These are phyloP conservation scores for Calonectria ilicicola DNA, from an alignment of 2,329 filamentous ascomycete species.

Conservation along the genomic window DNA sequence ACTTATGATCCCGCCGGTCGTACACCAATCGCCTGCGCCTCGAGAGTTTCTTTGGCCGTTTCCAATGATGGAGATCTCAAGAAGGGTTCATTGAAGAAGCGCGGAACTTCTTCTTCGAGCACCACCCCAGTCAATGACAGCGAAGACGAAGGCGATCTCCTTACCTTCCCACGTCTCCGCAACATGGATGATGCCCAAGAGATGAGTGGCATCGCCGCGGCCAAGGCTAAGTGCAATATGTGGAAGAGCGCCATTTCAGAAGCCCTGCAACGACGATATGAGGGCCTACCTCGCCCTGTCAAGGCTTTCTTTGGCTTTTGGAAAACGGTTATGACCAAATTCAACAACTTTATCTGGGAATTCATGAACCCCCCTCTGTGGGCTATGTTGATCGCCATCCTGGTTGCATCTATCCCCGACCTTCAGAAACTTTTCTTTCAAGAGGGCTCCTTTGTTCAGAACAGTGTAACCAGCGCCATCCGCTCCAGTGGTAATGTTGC, in stretches of 20 bases:
- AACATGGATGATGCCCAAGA: conserved; percentile 55
- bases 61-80: conserved; percentile 61
- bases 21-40: conserved; percentile 65
- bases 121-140: conserved; percentile 44
- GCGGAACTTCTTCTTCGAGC: conserved; percentile 38
- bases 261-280: conserved; percentile 44
- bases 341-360: conserved; percentile 80
- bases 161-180: conserved; percentile 71
- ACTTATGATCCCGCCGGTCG: conserved; percentile 67
- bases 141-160: conserved; percentile 63
- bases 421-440: conserved; percentile 90
- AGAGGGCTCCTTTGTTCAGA: conserved; percentile 89
- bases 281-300: conserved; percentile 55
- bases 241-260: conserved; percentile 38
- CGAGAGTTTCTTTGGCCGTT: conserved; percentile 61
- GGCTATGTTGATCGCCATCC: conserved; percentile 93
- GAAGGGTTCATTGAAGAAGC: conserved; percentile 43
- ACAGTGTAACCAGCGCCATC: conserved; percentile 91
- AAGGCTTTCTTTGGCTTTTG: conserved; percentile 50
- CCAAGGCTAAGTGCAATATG: conserved; percentile 44
- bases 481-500: conserved; percentile 89
- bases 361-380: conserved; percentile 99
- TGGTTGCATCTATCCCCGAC: conserved; percentile 87
- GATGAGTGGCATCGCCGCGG: conserved; percentile 50
- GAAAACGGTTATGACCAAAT: conserved; percentile 52